phyloP scores from a whole-genome alignment of 306 rosid species.

The Dryas octopetala region DNA sequence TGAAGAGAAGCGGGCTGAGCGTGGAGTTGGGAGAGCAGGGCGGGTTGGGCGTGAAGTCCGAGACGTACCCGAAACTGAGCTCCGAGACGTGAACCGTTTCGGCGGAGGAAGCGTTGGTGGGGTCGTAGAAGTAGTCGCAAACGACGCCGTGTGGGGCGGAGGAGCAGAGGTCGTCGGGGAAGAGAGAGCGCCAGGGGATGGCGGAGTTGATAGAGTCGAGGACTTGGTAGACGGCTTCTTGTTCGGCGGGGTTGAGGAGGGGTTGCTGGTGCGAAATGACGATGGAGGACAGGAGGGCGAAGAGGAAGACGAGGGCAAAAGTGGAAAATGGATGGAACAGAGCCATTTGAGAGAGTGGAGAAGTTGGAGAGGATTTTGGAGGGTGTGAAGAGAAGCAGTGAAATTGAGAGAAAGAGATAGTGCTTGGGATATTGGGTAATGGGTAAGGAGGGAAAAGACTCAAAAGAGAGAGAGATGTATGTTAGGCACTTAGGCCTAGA shows the following conservation, averaged over 20 bases:
- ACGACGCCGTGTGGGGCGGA: conserved; percentile 67
- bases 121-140: conserved; percentile 45
- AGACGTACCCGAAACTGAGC: conserved; percentile 70
- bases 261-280: conserved; percentile 48
- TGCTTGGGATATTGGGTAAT: background rate
- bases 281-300: conserved; percentile 9
- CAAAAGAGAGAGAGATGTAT: too few relatives aligned
- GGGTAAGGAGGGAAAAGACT: background rate
- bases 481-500: background rate
- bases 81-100: conserved; percentile 49
- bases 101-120: background rate
- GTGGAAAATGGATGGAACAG: conserved; percentile 2
- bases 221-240: conserved; percentile 43
- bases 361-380: background rate
- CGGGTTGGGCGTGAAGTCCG: conserved; percentile 69
- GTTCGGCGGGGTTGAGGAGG: conserved; percentile 47
- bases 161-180: conserved; percentile 63
- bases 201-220: conserved; percentile 62
- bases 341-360: conserved; percentile 35
- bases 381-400: background rate
- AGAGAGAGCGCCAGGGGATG: conserved; percentile 63
- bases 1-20: conserved; percentile 53
- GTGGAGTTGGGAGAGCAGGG: conserved; percentile 59
- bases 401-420: background rate
- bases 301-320: conserved; percentile 21